Percentiles rank a stretch among this genome's conserved stretches.
Conservation (phyloP, 1,284 basidiomycete species). For the Austroboletus niveus region DNA sequence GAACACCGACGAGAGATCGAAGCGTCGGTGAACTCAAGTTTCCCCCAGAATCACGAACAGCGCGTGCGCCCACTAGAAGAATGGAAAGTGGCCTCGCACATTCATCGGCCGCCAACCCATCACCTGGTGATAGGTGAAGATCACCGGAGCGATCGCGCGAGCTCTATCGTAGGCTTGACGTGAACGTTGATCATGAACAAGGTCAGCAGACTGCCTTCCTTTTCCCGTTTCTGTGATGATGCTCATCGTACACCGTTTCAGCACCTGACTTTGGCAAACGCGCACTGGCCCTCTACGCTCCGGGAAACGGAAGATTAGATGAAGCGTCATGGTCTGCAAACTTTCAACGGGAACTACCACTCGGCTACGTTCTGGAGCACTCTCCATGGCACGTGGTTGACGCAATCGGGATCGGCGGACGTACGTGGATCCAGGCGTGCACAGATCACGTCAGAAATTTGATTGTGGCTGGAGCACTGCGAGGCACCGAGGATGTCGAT, state of each 20-base stretch:
- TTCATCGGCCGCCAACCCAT: background rate
- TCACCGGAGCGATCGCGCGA: background rate
- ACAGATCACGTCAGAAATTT: too few species aligned
- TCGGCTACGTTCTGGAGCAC: too few species aligned
- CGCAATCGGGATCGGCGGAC: too few species aligned
- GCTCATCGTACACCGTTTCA: background rate
- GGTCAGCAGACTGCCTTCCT: background rate
- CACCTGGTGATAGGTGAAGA: background rate
- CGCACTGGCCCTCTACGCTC: too few species aligned
- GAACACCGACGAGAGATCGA: conserved; percentile 3
- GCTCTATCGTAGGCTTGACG: background rate
- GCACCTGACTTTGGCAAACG: background rate
- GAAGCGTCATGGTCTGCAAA: too few species aligned
- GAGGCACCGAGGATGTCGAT: too few species aligned
- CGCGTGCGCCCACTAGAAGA: background rate
- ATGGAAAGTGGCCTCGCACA: background rate
- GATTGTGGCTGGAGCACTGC: too few species aligned
- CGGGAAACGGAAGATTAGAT: too few species aligned
- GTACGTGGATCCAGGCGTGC: too few species aligned
- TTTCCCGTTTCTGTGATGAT: background rate
- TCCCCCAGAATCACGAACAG: background rate
- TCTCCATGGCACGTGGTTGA: too few species aligned
- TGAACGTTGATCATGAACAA: background rate
- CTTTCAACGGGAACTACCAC: too few species aligned
- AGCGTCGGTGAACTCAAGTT: too few species aligned